A percentile compares a stretch with the other conserved stretches of the same genome.
These are phyloP conservation scores for Cucumis cinereus DNA, from an alignment of 306 rosid species.

Conservation along the genomic window DNA sequence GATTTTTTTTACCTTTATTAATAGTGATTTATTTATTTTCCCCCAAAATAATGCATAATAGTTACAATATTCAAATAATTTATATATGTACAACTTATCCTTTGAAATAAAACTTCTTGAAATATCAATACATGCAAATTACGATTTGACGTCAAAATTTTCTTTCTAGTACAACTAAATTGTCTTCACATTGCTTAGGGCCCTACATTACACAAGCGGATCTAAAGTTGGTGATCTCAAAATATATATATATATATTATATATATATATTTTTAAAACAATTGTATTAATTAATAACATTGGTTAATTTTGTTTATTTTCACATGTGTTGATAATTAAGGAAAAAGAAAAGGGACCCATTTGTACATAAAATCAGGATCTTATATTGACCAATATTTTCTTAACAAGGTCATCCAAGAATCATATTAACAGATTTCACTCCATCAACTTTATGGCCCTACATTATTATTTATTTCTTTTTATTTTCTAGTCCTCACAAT, in stretches of 20 bases:
- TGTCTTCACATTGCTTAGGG: no score
- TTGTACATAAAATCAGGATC: slow-evolving; percentile 11
- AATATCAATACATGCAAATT: background rate
- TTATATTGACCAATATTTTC: slow-evolving; percentile 19
- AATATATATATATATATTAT: no score
- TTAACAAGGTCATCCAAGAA: slow-evolving; percentile 17
- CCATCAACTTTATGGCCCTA: slow-evolving; percentile 17
- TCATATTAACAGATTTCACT: slow-evolving; percentile 13
- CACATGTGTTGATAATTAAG: background rate
- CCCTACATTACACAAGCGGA: no score
- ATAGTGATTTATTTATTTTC: no score
- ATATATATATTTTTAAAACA: no score
- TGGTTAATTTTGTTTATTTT: background rate
- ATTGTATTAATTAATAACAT: no score
- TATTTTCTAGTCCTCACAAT: background rate
- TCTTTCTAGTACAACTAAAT: no score
- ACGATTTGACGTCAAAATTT: no score
- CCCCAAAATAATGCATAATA: no score
- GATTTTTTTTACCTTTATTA: no score
- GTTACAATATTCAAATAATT: background rate
- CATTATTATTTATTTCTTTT: background rate
- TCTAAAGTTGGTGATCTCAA: no score
- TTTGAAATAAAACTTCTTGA: background rate
- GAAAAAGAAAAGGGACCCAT: slow-evolving; percentile 12
- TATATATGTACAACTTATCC: background rate